Percentiles rank a stretch among this genome's conserved stretches.
phyloP scores from a whole-genome alignment of 2,329 filamentous ascomycete species.

The Rugonectria rugulosa region DNA sequence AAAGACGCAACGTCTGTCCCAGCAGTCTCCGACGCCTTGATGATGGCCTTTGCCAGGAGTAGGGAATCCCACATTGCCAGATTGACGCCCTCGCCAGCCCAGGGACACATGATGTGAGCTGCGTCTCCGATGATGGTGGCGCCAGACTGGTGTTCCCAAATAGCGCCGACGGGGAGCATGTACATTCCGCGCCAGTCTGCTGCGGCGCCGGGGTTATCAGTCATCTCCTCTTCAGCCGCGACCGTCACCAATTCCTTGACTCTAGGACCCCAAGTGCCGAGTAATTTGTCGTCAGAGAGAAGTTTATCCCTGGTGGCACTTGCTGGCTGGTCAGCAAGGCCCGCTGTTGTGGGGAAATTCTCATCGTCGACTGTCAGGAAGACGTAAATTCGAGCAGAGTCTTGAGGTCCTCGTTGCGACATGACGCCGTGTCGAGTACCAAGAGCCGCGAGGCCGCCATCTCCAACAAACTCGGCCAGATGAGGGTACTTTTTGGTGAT shows the following conservation, averaged over 20 bases:
- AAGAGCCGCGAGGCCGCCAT: conserved; percentile 46
- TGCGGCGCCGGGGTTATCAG: conserved; percentile 17
- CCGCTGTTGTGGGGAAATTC: conserved; percentile 16
- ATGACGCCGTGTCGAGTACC: conserved; percentile 48
- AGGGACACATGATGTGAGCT: conserved; percentile 61
- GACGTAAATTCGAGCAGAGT: conserved; percentile 42
- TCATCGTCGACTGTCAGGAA: conserved; percentile 38
- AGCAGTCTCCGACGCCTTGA: conserved; percentile 23
- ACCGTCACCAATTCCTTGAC: conserved; percentile 40
- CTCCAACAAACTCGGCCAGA: conserved; percentile 49
- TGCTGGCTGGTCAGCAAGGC: neutral
- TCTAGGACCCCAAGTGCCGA: conserved; percentile 36
- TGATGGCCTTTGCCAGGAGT: conserved; percentile 48
- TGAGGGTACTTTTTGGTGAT: conserved; percentile 47
- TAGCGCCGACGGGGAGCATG: conserved; percentile 52
- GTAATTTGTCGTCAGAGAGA: conserved; percentile 29
- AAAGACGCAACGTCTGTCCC: neutral
- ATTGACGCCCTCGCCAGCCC: conserved; percentile 63
- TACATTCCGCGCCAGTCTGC: conserved; percentile 37
- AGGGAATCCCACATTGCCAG: conserved; percentile 59
- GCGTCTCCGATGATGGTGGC: conserved; percentile 63
- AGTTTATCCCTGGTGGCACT: conserved; percentile 18
- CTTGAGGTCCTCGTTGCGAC: conserved; percentile 40
- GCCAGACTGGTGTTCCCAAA: conserved; percentile 51
- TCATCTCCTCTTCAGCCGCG: conserved; percentile 38